These are phyloP conservation scores for Fremontodendron californicum DNA, from an alignment of 345 rosid genomes.

Conservation along the genomic window DNA sequence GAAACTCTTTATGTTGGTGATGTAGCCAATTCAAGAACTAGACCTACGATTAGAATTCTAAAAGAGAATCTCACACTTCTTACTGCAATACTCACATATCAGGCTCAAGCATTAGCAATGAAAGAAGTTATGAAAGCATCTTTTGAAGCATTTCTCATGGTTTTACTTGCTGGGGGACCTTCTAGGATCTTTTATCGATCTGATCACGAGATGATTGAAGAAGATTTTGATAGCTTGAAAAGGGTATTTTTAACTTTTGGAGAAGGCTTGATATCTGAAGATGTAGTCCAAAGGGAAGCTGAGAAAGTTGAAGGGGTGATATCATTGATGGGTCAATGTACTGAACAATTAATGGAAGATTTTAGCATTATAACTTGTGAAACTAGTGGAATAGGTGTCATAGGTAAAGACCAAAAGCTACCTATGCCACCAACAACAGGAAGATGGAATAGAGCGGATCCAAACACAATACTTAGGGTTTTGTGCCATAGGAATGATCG, in stretches of 20 bases:
- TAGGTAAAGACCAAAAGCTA: slow-evolving; percentile 52
- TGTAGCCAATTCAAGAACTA: slow-evolving; percentile 52
- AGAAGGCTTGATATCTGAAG: slow-evolving; percentile 71
- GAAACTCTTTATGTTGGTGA: slow-evolving; percentile 65
- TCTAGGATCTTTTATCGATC: slow-evolving; percentile 53
- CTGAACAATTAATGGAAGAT: slow-evolving; percentile 81
- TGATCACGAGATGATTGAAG: slow-evolving; percentile 54
- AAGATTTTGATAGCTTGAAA: slow-evolving; percentile 69
- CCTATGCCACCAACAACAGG: slow-evolving; percentile 84
- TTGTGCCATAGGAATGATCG: slow-evolving; percentile 77
- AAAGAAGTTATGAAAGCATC: slow-evolving; percentile 73
- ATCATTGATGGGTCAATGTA: slow-evolving; percentile 57
- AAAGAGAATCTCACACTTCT: slow-evolving; percentile 76
- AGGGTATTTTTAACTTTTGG: slow-evolving; percentile 61
- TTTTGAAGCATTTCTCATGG: slow-evolving; percentile 73
- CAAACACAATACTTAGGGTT: slow-evolving; percentile 72
- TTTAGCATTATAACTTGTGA: slow-evolving; percentile 58
- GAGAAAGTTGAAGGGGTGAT: slow-evolving; percentile 72
- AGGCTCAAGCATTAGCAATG: slow-evolving; percentile 72
- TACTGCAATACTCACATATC: slow-evolving; percentile 65
- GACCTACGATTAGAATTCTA: slow-evolving; percentile 50
- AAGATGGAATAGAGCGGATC: slow-evolving; percentile 72
- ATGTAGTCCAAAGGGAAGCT: slow-evolving; percentile 61
- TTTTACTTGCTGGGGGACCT: slow-evolving; percentile 71
- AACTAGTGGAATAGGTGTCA: slow-evolving; percentile 45